Percentiles rank a stretch among this genome's conserved stretches.
phyloP scores from a whole-genome alignment of 2,329 filamentous ascomycete species.

The Dactylonectria macrodidyma region DNA sequence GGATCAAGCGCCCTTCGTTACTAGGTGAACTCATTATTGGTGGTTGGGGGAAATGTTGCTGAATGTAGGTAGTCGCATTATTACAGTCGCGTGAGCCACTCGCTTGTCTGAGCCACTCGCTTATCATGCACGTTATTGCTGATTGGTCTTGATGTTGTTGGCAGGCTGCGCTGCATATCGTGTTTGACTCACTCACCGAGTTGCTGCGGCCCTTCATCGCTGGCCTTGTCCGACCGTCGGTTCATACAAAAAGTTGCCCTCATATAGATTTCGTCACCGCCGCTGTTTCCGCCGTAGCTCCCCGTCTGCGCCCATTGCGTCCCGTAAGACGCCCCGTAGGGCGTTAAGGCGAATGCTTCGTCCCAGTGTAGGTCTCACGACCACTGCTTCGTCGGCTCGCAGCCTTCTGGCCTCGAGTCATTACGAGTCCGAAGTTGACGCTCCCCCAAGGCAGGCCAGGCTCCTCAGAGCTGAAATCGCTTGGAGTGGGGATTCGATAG shows the following conservation, averaged over 20 bases:
- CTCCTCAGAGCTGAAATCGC: slow-evolving; percentile 67
- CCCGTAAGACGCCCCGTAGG: slow-evolving; percentile 48
- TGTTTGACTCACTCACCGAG: slow-evolving; percentile 27
- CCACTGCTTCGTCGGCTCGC: slow-evolving; percentile 61
- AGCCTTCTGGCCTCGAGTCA: slow-evolving; percentile 66
- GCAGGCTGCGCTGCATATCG: no score
- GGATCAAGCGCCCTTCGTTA: no score
- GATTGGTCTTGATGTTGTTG: no score
- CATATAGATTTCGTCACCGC: slow-evolving; percentile 53
- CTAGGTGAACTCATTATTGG: no score
- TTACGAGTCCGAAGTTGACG: slow-evolving; percentile 71
- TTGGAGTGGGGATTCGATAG: slow-evolving; percentile 73
- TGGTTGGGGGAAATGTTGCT: no score
- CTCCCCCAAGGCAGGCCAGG: slow-evolving; percentile 81
- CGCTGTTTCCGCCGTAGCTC: slow-evolving; percentile 52
- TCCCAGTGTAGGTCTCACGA: slow-evolving; percentile 54
- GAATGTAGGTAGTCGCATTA: no score
- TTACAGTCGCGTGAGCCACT: no score
- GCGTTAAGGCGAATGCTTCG: slow-evolving; percentile 50
- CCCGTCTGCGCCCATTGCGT: slow-evolving; percentile 46
- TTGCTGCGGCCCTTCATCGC: slow-evolving; percentile 23
- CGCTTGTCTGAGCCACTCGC: no score
- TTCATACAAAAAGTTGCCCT: slow-evolving; percentile 51
- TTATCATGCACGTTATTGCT: no score
- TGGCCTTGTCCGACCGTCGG: slow-evolving; percentile 34